Evolutionary conservation across 78 protist genomes (phyloP).

Genomic region (Protostelium mycophagum): DNA sequence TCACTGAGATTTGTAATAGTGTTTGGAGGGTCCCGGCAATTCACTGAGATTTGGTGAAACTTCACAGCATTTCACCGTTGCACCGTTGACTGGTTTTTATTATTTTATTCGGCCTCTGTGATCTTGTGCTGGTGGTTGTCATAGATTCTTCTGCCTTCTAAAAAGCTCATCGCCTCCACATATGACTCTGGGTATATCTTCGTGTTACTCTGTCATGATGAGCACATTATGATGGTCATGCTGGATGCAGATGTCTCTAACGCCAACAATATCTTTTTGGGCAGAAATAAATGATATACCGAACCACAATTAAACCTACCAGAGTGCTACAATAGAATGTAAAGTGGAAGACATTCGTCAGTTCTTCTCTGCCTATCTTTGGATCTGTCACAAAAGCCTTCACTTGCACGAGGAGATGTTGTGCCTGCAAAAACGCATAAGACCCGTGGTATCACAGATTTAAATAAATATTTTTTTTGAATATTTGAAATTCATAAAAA

Average conservation of each 20-base stretch:
- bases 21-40: too few relatives aligned
- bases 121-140: constrained; percentile 31
- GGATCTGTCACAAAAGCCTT: constrained; percentile 38
- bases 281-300: too few relatives aligned
- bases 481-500: too few relatives aligned
- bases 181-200: constrained; percentile 38
- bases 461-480: too few relatives aligned
- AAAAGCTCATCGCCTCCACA: constrained; percentile 40
- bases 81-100: too few relatives aligned
- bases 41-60: too few relatives aligned
- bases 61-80: too few relatives aligned
- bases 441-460: too few relatives aligned
- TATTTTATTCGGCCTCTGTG: too few relatives aligned
- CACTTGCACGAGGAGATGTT: constrained; percentile 42
- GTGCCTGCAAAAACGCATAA: background rate
- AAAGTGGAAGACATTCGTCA: constrained; percentile 43
- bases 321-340: constrained; percentile 50
- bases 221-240: background rate
- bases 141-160: constrained; percentile 37
- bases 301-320: too few relatives aligned
- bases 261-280: too few relatives aligned
- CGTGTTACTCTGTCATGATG: background rate
- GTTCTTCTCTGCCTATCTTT: constrained; percentile 4
- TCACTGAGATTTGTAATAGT: too few relatives aligned
- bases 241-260: background rate